Evolutionary conservation across 805 yeast species (phyloP), one percentile per base, ranked within the genome.

Genomic region (Metschnikowia amazonensis): DNA sequence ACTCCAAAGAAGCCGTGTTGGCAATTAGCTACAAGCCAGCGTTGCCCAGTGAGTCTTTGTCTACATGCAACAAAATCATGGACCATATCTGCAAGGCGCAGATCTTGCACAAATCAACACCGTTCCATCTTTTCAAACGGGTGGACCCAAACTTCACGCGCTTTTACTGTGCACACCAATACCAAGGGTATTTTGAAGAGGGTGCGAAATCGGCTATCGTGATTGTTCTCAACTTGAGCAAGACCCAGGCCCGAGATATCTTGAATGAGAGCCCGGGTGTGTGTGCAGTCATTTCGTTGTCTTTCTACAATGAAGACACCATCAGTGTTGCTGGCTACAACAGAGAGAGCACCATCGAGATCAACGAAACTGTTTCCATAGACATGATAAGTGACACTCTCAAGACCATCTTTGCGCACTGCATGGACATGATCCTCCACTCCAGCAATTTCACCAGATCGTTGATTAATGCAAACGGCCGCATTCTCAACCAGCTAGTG

Each of bases 91-190:
- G 81, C 47, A 84, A 86, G 60, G 85, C 95, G 0, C 80, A 79
- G 49, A 76, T 88, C 17, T 70, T 90, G 44, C 80, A 81, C 59
- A 90, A 92, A 58, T 77, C 82, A 1, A 85, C 89, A 39, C 90
- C 96, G 3, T 89, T 90, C 65, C 97, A 90, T 66, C 66, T 92
- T 27, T 92, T 92, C 71, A 80, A 76, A 52, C 70, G 79, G 3
- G 11, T 50, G 49, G 49, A 66, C 50, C 36, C 20, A 27, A 63
- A 30, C 46, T 70, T 48, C 57, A 73, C 29, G 21, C 56, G 83
- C 0, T 86, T 77, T 59, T 80, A 81, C 10, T 79, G 89, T 3
- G 94, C 94, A 0, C 95, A 86, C 59, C 86, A 82, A 53, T 53
- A 65, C 2, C 55, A 64, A 0, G 67, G 74, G 1, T 86, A 84